A percentile compares a stretch with the other conserved stretches of the same genome.
Evolutionary conservation across 495 filamentous ascomycete genomes (phyloP).

Genomic region (Podospora pseudopauciseta): DNA sequence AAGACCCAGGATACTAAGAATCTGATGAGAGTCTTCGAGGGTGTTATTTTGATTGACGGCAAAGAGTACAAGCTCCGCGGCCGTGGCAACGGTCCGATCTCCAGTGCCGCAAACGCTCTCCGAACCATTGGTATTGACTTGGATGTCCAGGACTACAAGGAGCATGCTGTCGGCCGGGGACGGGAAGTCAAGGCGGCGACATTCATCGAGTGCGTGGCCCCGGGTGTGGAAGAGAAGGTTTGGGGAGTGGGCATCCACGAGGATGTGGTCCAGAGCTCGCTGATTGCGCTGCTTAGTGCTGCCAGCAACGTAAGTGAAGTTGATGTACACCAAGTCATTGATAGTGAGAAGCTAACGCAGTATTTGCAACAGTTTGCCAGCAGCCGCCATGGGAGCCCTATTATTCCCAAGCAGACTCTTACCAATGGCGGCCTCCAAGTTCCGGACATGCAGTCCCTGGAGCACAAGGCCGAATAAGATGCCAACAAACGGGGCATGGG

Average conservation of each 20-base stretch:
- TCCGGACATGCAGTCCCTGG: slow-evolving; percentile 39
- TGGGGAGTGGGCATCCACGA: slow-evolving; percentile 97
- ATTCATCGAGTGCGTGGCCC: slow-evolving; percentile 84
- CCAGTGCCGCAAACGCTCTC: slow-evolving; percentile 79
- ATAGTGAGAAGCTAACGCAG: not conserved
- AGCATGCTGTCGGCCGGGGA: slow-evolving; percentile 83
- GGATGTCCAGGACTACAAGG: slow-evolving; percentile 93
- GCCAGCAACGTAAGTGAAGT: slow-evolving; percentile 73
- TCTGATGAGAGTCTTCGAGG: slow-evolving; percentile 78
- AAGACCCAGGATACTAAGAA: slow-evolving; percentile 71
- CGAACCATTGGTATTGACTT: slow-evolving; percentile 79
- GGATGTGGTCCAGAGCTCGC: slow-evolving; percentile 87
- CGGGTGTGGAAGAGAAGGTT: slow-evolving; percentile 65
- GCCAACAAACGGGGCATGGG: slow-evolving; percentile 33
- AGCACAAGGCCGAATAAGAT: slow-evolving; percentile 45
- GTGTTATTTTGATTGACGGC: slow-evolving; percentile 80
- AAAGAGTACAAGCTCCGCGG: slow-evolving; percentile 74
- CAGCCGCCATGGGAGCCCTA: slow-evolving; percentile 53
- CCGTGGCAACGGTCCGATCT: slow-evolving; percentile 85
- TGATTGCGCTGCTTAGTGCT: slow-evolving; percentile 84
- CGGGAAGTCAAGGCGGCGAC: slow-evolving; percentile 84
- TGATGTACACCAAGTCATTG: not conserved
- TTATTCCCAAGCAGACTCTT: slow-evolving; percentile 42
- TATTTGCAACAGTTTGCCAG: slow-evolving; percentile 51
- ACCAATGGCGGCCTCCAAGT: slow-evolving; percentile 31